A percentile compares a stretch with the other conserved stretches of the same genome.
Conservation (phyloP, 495 filamentous ascomycete species). For the Penicillium tannophilum region DNA sequence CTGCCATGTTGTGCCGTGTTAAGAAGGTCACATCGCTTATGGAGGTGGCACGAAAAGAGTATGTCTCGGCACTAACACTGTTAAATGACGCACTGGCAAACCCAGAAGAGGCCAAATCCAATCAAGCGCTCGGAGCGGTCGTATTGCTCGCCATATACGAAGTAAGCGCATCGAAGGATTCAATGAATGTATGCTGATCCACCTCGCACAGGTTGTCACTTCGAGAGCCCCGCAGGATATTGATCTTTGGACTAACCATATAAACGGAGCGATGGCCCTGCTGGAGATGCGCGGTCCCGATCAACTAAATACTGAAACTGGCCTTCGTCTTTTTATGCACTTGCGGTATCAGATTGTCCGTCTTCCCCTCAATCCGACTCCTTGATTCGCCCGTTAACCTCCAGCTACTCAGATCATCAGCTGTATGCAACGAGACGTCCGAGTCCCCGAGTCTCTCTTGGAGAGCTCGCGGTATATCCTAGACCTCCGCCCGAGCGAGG, state of each 20-base stretch:
- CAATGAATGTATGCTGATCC: background rate
- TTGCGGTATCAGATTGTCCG: constrained; percentile 51
- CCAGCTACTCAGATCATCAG: constrained; percentile 35
- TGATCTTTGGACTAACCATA: constrained; percentile 59
- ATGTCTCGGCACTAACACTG: constrained; percentile 49
- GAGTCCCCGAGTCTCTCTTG: constrained; percentile 38
- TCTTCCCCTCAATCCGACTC: constrained; percentile 1
- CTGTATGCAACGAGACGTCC: constrained; percentile 40
- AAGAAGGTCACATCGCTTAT: constrained; percentile 36
- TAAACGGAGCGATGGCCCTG: constrained; percentile 59
- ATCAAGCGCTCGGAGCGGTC: constrained; percentile 63
- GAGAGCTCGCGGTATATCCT: constrained; percentile 39
- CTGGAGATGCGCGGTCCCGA: constrained; percentile 57
- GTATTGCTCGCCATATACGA: constrained; percentile 57
- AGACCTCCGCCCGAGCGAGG: constrained; percentile 38
- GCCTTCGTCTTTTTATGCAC: constrained; percentile 59
- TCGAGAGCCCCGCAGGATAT: constrained; percentile 48
- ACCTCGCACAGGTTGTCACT: constrained; percentile 43
- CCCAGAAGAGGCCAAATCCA: constrained; percentile 56
- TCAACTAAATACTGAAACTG: constrained; percentile 58
- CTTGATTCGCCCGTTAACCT: background rate
- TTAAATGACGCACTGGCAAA: constrained; percentile 57
- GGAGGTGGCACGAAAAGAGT: constrained; percentile 45
- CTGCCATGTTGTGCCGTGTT: constrained; percentile 52
- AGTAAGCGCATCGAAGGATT: constrained; percentile 29